phyloP scores from a whole-genome alignment of 177 flowering plant species.

The Vitis hybrid region DNA sequence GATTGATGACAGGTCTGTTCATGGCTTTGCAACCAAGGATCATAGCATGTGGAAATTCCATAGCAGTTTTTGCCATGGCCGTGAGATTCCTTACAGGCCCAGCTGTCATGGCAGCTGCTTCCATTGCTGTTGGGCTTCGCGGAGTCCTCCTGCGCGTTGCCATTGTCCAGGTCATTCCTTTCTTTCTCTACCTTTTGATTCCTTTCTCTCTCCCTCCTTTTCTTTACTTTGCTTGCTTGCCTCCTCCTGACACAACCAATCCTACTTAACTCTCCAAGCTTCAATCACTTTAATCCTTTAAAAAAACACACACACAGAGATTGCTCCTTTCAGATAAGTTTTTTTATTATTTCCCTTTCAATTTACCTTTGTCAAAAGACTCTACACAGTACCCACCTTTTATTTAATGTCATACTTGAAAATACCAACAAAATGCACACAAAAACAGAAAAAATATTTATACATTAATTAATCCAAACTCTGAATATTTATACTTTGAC shows the following conservation, averaged over 20 bases:
- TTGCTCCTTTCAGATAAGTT: slow-evolving; percentile 13
- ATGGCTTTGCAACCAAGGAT: slow-evolving; percentile 58
- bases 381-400: slow-evolving; percentile 1
- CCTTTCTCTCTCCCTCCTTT: neutral
- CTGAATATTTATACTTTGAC: too few species aligned
- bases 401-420: neutral
- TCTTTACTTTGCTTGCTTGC: slow-evolving; percentile 5
- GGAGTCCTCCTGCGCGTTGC: slow-evolving; percentile 42
- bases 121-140: slow-evolving; percentile 39
- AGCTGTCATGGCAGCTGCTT: slow-evolving; percentile 53
- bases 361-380: neutral
- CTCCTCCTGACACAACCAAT: slow-evolving; percentile 27
- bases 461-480: too few species aligned
- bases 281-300: slow-evolving; percentile 3
- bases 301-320: neutral
- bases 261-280: slow-evolving; percentile 14
- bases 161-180: slow-evolving; percentile 34
- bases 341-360: slow-evolving; percentile 8
- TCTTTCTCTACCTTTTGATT: neutral
- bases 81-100: slow-evolving; percentile 49
- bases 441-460: neutral
- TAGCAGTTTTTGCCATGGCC: slow-evolving; percentile 44
- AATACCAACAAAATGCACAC: neutral
- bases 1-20: slow-evolving; percentile 38
- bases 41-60: slow-evolving; percentile 47